These are phyloP conservation scores for Clavispora vitiphila DNA, from an alignment of 805 yeast species.

Conservation along the genomic window DNA sequence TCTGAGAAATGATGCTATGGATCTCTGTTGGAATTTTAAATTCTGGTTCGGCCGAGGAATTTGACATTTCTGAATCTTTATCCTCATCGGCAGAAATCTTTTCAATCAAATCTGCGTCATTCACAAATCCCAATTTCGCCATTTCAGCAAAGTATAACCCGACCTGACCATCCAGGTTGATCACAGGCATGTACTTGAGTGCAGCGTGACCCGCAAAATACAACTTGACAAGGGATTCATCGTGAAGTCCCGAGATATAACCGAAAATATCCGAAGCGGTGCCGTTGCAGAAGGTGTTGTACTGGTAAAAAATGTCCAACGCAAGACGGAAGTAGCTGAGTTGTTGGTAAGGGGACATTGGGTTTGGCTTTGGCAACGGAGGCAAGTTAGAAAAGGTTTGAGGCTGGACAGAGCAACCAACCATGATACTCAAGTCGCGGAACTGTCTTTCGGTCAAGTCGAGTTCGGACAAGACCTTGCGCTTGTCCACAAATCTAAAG, in stretches of 20 bases:
- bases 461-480: constrained; percentile 55
- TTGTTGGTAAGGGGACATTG: constrained; percentile 36
- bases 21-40: constrained; percentile 66
- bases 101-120: constrained; percentile 15
- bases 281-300: constrained; percentile 23
- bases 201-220: constrained; percentile 69
- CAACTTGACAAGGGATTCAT: constrained; percentile 40
- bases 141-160: constrained; percentile 48
- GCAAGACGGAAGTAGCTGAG: constrained; percentile 37
- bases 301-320: constrained; percentile 34
- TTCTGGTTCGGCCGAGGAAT: background rate
- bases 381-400: constrained; percentile 51
- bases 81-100: constrained; percentile 5
- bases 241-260: constrained; percentile 42
- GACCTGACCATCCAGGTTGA: constrained; percentile 64
- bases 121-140: constrained; percentile 26
- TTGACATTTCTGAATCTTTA: constrained; percentile 3
- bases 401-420: constrained; percentile 76
- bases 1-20: constrained; percentile 76
- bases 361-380: constrained; percentile 37
- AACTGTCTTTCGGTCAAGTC: constrained; percentile 61
- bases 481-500: constrained; percentile 62
- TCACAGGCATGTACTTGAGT: constrained; percentile 66
- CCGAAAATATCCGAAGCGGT: constrained; percentile 35
- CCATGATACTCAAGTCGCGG: constrained; percentile 68